Percentiles rank a stretch among this genome's conserved stretches.
These are phyloP conservation scores for Xylariaceae sp. DNA, from an alignment of 2,329 filamentous ascomycete genomes.

Conservation along the genomic window DNA sequence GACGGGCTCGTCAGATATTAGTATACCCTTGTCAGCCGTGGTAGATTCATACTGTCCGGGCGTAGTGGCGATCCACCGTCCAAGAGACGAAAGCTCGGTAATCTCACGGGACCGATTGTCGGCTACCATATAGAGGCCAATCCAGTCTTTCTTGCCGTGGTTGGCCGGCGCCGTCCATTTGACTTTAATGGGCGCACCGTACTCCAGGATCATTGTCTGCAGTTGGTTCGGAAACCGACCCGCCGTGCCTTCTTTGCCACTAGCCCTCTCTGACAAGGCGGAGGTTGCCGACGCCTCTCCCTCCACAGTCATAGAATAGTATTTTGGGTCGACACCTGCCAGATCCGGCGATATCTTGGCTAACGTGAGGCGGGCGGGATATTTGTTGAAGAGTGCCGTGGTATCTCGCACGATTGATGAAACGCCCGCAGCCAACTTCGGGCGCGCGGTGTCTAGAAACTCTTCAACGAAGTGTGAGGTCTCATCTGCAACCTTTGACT, in stretches of 20 bases:
- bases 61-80: conserved; percentile 85
- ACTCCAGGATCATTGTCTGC: conserved; percentile 80
- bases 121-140: conserved; percentile 93
- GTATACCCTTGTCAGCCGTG: conserved; percentile 74
- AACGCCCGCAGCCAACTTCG: conserved; percentile 83
- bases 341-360: conserved; percentile 78
- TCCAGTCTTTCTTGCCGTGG: conserved; percentile 91
- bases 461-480: conserved; percentile 90
- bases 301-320: conserved; percentile 77
- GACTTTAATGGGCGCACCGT: conserved; percentile 86
- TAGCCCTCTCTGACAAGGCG: conserved; percentile 61
- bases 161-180: conserved; percentile 87
- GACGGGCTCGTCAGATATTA: conserved; percentile 67
- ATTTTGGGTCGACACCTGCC: conserved; percentile 75
- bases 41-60: conserved; percentile 74
- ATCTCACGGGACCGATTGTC: conserved; percentile 86
- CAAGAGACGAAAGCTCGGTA: conserved; percentile 82
- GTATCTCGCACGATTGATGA: conserved; percentile 88
- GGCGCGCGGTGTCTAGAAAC: conserved; percentile 80
- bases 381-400: conserved; percentile 83
- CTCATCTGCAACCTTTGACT: conserved; percentile 81
- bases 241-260: conserved; percentile 72
- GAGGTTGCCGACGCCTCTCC: conserved; percentile 60
- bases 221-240: conserved; percentile 70
- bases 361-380: conserved; percentile 83